Base-by-base conservation (phyloP, 2,329 filamentous ascomycete genomes). In the Ampelomyces quisqualis region DNA sequence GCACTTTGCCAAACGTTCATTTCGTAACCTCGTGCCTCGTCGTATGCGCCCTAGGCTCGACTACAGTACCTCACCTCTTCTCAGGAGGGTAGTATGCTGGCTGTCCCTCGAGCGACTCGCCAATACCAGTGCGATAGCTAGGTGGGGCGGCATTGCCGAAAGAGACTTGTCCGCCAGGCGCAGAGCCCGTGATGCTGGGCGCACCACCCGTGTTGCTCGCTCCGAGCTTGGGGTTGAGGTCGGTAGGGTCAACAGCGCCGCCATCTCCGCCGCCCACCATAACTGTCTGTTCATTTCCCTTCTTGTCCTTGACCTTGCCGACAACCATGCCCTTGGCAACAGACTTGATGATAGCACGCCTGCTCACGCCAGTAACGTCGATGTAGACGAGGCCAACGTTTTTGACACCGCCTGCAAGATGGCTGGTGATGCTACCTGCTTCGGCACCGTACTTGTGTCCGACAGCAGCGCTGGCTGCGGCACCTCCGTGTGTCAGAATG, bases 361-460 rank as follows among this genome's bases (percentile, higher is more conserved):
- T 79, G 40, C 88, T 95, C 1, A 98, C 93, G 23, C 93, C 93
- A 0, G 90, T 86, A 1, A 94, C 91, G 58, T 98, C 93, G 46
- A 98, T 95, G 65, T 98, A 98, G 21, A 98, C 93, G 19, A 98
- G 77, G 5, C 90, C 93, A 6, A 97, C 93, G 53, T 97, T 98
- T 77, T 93, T 95, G 59, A 96, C 84, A 17, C 90, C 91, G 4
- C 88, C 85, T 1, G 89, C 87, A 14, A 98, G 70, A 38, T 87
- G 77, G 28, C 77, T 77, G 2, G 89, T 85, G 11, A 97, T 76
- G 23, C 84, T 77, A 11, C 90, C 88, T 0, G 93, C 93, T 69
- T 98, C 89, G 1, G 79, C 64, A 4, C 93, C 93, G 74, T 90
- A 98, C 49, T 82, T 84, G 69, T 97, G 93, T n/a, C 84, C 80